Evolutionary conservation across 2,329 filamentous ascomycete genomes (phyloP).

Genomic region (Sporothrix globosa): DNA sequence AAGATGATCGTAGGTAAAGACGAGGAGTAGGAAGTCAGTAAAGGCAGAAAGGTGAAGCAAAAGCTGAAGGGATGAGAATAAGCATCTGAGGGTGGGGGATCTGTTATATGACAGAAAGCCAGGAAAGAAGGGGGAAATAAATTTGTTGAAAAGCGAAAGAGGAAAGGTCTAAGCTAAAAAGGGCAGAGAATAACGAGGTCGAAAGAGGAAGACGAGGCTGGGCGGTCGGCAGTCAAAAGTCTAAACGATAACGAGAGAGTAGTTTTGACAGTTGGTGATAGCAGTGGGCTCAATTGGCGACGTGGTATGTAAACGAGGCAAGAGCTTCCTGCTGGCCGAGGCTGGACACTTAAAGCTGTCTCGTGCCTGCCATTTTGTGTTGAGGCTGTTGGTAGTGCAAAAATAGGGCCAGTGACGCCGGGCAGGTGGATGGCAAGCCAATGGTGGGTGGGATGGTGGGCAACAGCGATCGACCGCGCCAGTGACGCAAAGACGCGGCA

Average conservation of each 20-base stretch:
- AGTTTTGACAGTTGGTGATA: constrained; percentile 9
- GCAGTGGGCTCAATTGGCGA: neutral
- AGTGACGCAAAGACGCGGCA: constrained; percentile 24
- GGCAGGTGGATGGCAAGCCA: constrained; percentile 9
- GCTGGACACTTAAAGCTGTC: constrained; percentile 20
- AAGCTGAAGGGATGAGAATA: neutral
- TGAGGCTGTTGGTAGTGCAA: neutral
- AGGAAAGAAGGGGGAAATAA: constrained; percentile 11
- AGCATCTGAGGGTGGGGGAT: neutral
- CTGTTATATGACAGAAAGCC: neutral
- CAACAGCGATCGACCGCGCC: neutral
- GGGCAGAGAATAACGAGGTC: neutral
- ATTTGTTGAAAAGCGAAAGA: constrained; percentile 11
- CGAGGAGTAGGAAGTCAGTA: neutral
- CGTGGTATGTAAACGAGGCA: neutral
- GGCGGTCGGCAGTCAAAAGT: neutral
- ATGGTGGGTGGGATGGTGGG: too few species aligned
- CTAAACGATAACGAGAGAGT: neutral
- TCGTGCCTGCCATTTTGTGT: constrained; percentile 9
- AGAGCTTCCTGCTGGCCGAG: constrained; percentile 26
- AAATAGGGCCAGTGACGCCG: constrained; percentile 16
- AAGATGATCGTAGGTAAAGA: neutral
- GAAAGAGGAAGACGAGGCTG: neutral
- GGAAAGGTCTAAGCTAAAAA: constrained; percentile 17
- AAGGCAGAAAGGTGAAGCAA: neutral